Base-by-base conservation (phyloP, 148 eudicot genomes). In the Rheum nobile region DNA sequence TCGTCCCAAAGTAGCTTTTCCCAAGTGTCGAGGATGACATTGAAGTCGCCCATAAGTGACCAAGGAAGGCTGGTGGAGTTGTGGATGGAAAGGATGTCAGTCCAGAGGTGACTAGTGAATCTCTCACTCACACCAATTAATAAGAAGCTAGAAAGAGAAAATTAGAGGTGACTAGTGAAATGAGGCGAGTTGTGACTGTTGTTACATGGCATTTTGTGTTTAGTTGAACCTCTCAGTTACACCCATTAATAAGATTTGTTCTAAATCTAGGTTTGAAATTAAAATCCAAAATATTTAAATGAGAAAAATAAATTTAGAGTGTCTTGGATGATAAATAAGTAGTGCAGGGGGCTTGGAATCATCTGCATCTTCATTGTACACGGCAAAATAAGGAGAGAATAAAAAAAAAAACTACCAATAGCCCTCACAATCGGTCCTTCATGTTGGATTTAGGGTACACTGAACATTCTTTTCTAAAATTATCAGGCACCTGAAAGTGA, bases 381-480 rank as follows among this genome's bases (percentile, higher is more conserved):
- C 13, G 29, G 31, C 22, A 55, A 55, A 55, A 55, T n/a, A 52
- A 6, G 39, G 59, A 55, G n/a, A 55, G 22, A 24, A 8, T 9
- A 55, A 24, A 55, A 55, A 5, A 8, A 24, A 55, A n/a, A 24
- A 24, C 31, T 19, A 65, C 39, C 32, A 4, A 16, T 31, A 16
- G 70, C 70, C 70, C 70, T 65, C 8, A 65, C 41, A 65, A 65
- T 65, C n/a, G 39, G 70, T 65, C 39, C 39, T 31, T 6, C 21
- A 16, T 48, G 67, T 57, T 26, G 41, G 70, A 65, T 65, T 65
- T 7, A 7, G 41, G 70, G 67, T 6, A 28, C 34, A 26, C 67
- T 21, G 17, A 59, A 28, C 67, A 13, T 59, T 59, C 14, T 57
- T 55, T 24, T 59, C 31, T 55, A 1, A 50, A 59, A 59, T 59